Percentiles rank a stretch among this genome's conserved stretches.
phyloP scores from a whole-genome alignment of 2,329 filamentous ascomycete species.

The Ophiostoma novo-ulmi region DNA sequence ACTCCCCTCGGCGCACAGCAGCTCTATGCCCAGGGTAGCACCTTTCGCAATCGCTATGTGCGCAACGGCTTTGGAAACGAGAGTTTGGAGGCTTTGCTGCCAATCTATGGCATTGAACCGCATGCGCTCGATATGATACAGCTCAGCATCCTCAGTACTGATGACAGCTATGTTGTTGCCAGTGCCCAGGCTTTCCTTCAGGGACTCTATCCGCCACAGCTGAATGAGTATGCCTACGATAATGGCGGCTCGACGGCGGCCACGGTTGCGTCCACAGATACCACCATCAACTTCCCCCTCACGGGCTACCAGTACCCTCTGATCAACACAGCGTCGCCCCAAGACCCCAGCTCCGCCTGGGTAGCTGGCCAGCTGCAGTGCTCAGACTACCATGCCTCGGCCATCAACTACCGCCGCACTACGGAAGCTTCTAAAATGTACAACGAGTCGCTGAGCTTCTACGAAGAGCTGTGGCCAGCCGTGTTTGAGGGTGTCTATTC shows the following conservation, averaged over 20 bases:
- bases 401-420: conserved; percentile 30
- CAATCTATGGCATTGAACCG: conserved; percentile 41
- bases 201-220: conserved; percentile 72
- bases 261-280: conserved; percentile 38
- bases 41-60: conserved; percentile 49
- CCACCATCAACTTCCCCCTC: conserved; percentile 59
- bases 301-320: conserved; percentile 76
- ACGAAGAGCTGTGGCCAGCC: conserved; percentile 39
- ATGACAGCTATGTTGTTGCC: conserved; percentile 51
- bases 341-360: conserved; percentile 44
- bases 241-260: conserved; percentile 34
- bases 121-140: conserved; percentile 47
- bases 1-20: conserved; percentile 53
- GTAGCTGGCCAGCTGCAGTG: conserved; percentile 41
- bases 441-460: conserved; percentile 36
- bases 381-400: conserved; percentile 36
- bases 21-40: conserved; percentile 44
- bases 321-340: conserved; percentile 37
- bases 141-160: conserved; percentile 40
- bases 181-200: conserved; percentile 76
- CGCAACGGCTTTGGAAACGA: conserved; percentile 27
- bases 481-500: conserved; percentile 40
- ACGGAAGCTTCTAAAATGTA: conserved; percentile 25
- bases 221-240: conserved; percentile 36
- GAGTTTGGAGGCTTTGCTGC: conserved; percentile 30